Base-by-base conservation (phyloP, 257 asterid species). In the Pogostemon cablin region DNA sequence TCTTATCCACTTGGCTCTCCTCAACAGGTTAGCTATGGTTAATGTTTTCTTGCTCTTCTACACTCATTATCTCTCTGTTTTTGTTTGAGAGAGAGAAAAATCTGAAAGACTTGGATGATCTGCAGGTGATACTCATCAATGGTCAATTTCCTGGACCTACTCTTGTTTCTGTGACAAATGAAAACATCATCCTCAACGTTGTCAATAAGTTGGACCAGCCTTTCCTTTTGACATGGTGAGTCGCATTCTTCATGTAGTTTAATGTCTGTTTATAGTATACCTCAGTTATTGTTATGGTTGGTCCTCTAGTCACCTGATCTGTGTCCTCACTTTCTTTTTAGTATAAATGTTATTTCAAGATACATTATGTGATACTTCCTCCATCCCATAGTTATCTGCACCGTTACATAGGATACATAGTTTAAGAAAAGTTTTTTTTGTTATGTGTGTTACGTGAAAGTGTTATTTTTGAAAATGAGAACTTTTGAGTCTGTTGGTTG, bases 81-180 rank as follows among this genome's bases (percentile, higher is more conserved):
- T 25, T 1, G 0, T 59, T 38, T 38, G 32, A 10, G 37, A 11
- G 32, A 34, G 54, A 17, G 54, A 17, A 11, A 55, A 20, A 41
- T 4, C 32, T 44, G 56, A 44, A 1, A 47, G 34, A 1, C 6
- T 69, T 67, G 7, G 20, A 53, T 68, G 78, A 55, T 69, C 73
- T 79, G 80, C 72, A 95, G 99, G 88, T 95, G 6, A 91, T 91
- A 55, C 95, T 95, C 71, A 89, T 95, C 69, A 91, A 95, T 72
- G 99, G 93, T 39, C 93, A 91, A 64, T 91, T 95, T 79, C 98
- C 98, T 35, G 99, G 99, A 63, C 99, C 99, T 9, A 84, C 80
- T 34, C 90, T 95, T 50, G 93, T 84, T n/a, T 52, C 89, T 10
- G 92, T 88, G 56, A 95, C 99, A 56, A 95, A 95, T 78, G 97